Base-by-base conservation (phyloP, 768 basidiomycete species). In the Rubroboletus satanas region DNA sequence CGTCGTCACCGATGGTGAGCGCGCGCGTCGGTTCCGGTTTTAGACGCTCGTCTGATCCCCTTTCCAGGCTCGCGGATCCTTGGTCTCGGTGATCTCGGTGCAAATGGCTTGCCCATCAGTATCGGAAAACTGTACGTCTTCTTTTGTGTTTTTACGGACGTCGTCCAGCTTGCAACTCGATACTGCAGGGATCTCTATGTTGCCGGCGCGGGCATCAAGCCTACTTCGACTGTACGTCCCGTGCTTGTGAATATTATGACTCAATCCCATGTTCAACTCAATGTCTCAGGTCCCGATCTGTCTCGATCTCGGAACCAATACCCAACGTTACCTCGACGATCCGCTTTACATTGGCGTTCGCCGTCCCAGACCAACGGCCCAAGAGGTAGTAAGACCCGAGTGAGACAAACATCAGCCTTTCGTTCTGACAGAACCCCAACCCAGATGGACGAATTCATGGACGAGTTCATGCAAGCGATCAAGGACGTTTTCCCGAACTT, bases 261-360 rank as follows among this genome's bases (percentile, higher is more conserved):
- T 1, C 44, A 18, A 18, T 45, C 7, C 15, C 14, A 7, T 32
- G 36, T n/a, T 58, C 36, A 44, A 51, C 26, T 7, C 12, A 18
- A 32, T 8, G 5, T 41, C 32, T 3, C 60, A 76, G 75, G 66
- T 88, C 15, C 87, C 87, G 12, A 84, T 88, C 51, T 83, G 83
- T 56, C 75, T 86, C 49, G 88, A 90, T 71, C 77, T 90, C 39
- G 89, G 89, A 18, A 90, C 89, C 11, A 88, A 90, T 70, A 89
- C 84, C 39, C 73, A 82, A 54, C 77, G 74, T 49, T 81, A 81
- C 65, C 71, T 88, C 44, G 75, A 82, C 37, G 88, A 90, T 61
- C 87, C 89, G 35, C 76, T 90, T 6, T 91, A 91, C 73, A 76
- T 90, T 57, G 89, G 89, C 52, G 76, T 85, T 6, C 79, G 83